Base-by-base conservation (phyloP, 1,139 yeast species). In the Pichia sp. region DNA sequence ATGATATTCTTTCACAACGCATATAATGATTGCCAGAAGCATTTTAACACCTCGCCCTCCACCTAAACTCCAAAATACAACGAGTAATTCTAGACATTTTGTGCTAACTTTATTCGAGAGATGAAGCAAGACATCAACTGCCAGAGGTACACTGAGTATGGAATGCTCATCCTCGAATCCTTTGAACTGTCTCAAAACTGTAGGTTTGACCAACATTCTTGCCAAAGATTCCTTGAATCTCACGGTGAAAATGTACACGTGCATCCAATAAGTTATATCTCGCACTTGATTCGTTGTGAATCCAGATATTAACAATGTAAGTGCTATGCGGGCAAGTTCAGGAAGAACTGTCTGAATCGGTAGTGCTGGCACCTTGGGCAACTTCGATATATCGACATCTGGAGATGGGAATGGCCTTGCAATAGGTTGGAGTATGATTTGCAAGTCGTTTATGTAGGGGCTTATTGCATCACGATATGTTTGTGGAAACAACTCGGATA, bases 1-100 rank as follows among this genome's bases (percentile, higher is more conserved):
- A 51, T 71, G 76, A 48, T 67, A 63, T 40, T 68, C 66, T 30
- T 63, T 52, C 21, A 68, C 46, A 4, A 69, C 52, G 21, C 63
- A 62, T 23, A 65, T 37, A 3, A 63, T 45, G 15, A 66, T 49
- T 0, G 72, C 55, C 22, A 60, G 50, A 15, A 64, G 41, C 4
- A 64, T 45, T 42, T 62, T 67, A 42, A 67, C 62, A 38, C 67
- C 67, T 4, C 52, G 44, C 4, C 27, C 24, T 19, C 17, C 18
- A 8, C 41, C 40, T n/a, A 29, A 22, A 17, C 39, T 16, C 41
- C 44, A 40, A 23, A 51, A 39, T 5, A 50, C 50, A 9, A 56
- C 34, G 6, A 58, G 34, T 23, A 58, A 35, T 27, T 50, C 51
- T 21, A 53, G 35, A 2, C 51, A 37, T 38, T 50, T 53, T 30